Percentiles rank a stretch among this genome's conserved stretches.
phyloP scores from a whole-genome alignment of 1,139 yeast genomes.

The Debaryomyces robertsiae region DNA sequence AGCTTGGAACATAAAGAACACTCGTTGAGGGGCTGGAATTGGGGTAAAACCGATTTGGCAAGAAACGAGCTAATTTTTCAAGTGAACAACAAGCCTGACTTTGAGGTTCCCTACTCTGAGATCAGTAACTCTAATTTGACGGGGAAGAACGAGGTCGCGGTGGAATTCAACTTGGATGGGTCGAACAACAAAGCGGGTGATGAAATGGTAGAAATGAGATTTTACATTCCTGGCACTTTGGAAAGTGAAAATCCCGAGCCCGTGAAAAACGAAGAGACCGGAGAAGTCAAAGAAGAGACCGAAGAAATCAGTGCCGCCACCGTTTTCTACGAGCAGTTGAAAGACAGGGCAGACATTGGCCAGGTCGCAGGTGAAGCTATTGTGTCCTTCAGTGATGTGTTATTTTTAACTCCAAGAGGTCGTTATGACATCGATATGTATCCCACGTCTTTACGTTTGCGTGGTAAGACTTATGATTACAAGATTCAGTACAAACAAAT shows the following conservation, averaged over 20 bases:
- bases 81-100: conserved; percentile 85
- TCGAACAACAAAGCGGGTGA: conserved; percentile 78
- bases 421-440: conserved; percentile 97
- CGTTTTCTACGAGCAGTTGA: conserved; percentile 85
- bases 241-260: conserved; percentile 46
- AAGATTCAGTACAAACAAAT: conserved; percentile 89
- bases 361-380: conserved; percentile 97
- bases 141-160: conserved; percentile 90
- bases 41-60: conserved; percentile 95
- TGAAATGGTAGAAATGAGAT: conserved; percentile 91
- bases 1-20: conserved; percentile 84
- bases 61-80: conserved; percentile 87
- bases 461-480: conserved; percentile 98
- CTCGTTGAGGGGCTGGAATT: conserved; percentile 96
- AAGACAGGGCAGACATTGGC: conserved; percentile 95
- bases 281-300: conserved; percentile 40
- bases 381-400: conserved; percentile 86
- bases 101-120: conserved; percentile 82
- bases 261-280: conserved; percentile 32
- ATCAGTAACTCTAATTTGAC: conserved; percentile 89
- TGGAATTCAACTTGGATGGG: conserved; percentile 73
- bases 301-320: conserved; percentile 78
- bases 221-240: conserved; percentile 84
- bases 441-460: conserved; percentile 79
- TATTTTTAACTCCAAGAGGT: conserved; percentile 96